These are phyloP conservation scores for Trichoderma sp. DNA, from an alignment of 2,329 filamentous ascomycete genomes.

Conservation along the genomic window DNA sequence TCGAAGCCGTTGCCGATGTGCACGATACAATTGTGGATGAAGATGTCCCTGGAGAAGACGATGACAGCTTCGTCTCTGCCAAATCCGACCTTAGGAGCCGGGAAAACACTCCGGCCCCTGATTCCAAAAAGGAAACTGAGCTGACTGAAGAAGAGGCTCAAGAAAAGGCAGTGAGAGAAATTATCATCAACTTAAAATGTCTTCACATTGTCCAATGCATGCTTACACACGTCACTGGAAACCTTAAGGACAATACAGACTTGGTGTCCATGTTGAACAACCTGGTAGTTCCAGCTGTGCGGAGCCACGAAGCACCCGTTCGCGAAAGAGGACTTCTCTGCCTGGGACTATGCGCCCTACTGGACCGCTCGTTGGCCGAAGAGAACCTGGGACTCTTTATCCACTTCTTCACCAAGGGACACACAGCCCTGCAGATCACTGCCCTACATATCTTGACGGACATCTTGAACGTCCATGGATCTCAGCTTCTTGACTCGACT, in stretches of 20 bases:
- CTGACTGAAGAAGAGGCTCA: conserved; percentile 63
- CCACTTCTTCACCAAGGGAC: conserved; percentile 92
- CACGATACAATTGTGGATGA: conserved; percentile 83
- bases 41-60: conserved; percentile 49
- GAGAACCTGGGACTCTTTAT: conserved; percentile 92
- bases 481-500: conserved; percentile 66
- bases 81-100: conserved; percentile 78
- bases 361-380: conserved; percentile 86
- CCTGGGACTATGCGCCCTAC: conserved; percentile 82
- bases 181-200: conserved; percentile 98
- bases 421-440: conserved; percentile 83
- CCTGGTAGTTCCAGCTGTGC: conserved; percentile 89
- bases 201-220: conserved; percentile 97
- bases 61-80: conserved; percentile 87
- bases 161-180: conserved; percentile 79
- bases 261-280: conserved; percentile 99
- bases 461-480: conserved; percentile 84
- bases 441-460: conserved; percentile 90
- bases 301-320: conserved; percentile 88
- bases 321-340: conserved; percentile 87
- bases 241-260: conserved; percentile 83
- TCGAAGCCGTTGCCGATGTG: conserved; percentile 93
- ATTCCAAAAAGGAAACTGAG: conserved; percentile 40
- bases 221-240: conserved; percentile 86
- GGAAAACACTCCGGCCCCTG: conserved; percentile 54